Evolutionary conservation across 164 flowering plant genomes (phyloP).

Genomic region (Stephania japonica): DNA sequence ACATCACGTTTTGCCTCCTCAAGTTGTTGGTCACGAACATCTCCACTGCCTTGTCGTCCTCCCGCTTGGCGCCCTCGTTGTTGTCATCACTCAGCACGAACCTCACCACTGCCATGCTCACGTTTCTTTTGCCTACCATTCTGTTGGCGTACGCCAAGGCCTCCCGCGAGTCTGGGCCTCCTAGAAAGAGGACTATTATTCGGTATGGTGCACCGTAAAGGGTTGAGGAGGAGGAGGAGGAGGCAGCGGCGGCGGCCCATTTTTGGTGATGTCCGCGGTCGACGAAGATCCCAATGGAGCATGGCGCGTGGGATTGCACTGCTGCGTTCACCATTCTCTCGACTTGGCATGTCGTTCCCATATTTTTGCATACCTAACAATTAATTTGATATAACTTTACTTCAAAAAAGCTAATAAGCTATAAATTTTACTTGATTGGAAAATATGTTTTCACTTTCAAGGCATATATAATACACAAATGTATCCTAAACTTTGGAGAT

Average conservation of each 20-base stretch:
- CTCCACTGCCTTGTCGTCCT: conserved; percentile 24
- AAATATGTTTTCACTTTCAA: too few relatives aligned
- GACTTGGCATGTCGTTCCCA: neutral
- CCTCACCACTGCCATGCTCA: conserved; percentile 28
- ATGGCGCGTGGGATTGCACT: neutral
- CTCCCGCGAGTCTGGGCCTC: conserved; percentile 50
- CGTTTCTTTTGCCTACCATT: conserved; percentile 27
- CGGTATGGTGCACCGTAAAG: neutral
- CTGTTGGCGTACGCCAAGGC: conserved; percentile 37
- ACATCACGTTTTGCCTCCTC: conserved; percentile 20
- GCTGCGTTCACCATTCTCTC: neutral
- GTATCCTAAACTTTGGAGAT: too few relatives aligned
- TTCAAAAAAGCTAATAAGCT: too few relatives aligned
- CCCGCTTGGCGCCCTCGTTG: conserved; percentile 11
- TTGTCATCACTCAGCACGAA: conserved; percentile 8
- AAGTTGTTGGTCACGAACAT: conserved; percentile 13
- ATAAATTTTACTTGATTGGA: too few relatives aligned
- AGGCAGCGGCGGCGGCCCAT: neutral
- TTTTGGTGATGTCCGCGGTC: neutral
- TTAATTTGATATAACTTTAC: too few relatives aligned
- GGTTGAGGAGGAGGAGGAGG: neutral
- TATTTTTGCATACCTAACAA: neutral
- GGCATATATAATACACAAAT: too few relatives aligned
- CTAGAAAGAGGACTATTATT: conserved; percentile 26
- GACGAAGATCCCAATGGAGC: conserved; percentile 4